Percentiles rank a stretch among this genome's conserved stretches.
Conservation (phyloP, 2,329 filamentous ascomycete genomes). For the Elsinoe australis region DNA sequence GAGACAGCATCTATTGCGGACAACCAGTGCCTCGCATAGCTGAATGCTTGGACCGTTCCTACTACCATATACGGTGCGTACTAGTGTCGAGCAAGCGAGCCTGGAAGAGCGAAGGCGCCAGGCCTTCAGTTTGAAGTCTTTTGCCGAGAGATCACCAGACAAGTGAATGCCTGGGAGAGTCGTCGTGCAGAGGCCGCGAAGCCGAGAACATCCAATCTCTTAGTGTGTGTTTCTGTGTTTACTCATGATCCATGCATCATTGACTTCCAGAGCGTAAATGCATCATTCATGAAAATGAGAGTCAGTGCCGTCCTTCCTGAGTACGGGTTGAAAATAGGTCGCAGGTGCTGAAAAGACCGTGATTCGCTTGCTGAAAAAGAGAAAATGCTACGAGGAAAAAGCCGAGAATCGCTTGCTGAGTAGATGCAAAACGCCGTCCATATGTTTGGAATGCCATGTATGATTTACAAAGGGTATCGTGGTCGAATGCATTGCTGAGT, state of each 20-base stretch:
- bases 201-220: conserved; percentile 14
- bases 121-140: conserved; percentile 12
- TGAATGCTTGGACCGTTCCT: conserved; percentile 13
- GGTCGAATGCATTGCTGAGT: neutral
- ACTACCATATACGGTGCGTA: conserved; percentile 11
- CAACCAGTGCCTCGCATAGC: conserved; percentile 14
- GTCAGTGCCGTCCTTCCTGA: conserved; percentile 21
- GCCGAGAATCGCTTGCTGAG: conserved; percentile 36
- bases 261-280: conserved; percentile 19
- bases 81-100: conserved; percentile 10
- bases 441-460: conserved; percentile 21
- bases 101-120: conserved; percentile 16
- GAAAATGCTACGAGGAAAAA: conserved; percentile 35
- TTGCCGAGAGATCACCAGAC: conserved; percentile 2
- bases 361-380: conserved; percentile 28
- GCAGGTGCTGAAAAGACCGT: conserved; percentile 25
- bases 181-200: conserved; percentile 14
- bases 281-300: conserved; percentile 18
- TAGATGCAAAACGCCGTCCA: conserved; percentile 46
- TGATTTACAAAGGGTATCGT: conserved; percentile 12
- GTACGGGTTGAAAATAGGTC: conserved; percentile 9
- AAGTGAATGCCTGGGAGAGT: conserved; percentile 14
- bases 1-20: conserved; percentile 15
- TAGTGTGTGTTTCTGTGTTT: conserved; percentile 15
- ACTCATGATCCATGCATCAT: conserved; percentile 19